Percentiles rank a stretch among this genome's conserved stretches.
phyloP scores from a whole-genome alignment of 306 rosid species.

The Castanospermum australe region DNA sequence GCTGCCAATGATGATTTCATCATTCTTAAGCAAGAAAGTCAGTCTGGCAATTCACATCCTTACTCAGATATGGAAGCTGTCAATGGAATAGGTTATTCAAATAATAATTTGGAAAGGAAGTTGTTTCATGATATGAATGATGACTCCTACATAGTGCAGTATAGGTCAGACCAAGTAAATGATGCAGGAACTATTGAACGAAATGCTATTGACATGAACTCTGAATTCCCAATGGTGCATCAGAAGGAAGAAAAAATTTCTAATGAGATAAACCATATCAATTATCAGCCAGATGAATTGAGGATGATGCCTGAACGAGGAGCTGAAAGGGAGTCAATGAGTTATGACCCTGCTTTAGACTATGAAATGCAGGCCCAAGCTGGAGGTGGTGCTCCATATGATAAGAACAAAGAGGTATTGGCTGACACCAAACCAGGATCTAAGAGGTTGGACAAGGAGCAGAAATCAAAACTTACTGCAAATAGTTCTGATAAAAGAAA shows the following conservation, averaged over 20 bases:
- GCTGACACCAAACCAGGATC: constrained; percentile 51
- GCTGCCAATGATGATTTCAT: constrained; percentile 66
- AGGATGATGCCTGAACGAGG: constrained; percentile 83
- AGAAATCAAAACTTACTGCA: constrained; percentile 55
- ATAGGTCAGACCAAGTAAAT: constrained; percentile 56
- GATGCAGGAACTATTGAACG: constrained; percentile 54
- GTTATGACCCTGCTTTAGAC: constrained; percentile 86
- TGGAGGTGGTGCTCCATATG: constrained; percentile 33
- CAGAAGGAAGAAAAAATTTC: constrained; percentile 49
- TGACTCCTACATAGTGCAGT: constrained; percentile 78
- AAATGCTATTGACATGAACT: constrained; percentile 80
- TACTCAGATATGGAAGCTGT: constrained; percentile 51
- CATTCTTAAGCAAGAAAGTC: constrained; percentile 50
- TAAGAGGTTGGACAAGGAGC: constrained; percentile 62
- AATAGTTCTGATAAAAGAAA: constrained; percentile 59
- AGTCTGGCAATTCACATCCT: constrained; percentile 38
- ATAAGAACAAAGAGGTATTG: constrained; percentile 52
- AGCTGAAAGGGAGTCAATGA: constrained; percentile 58
- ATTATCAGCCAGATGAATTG: constrained; percentile 79
- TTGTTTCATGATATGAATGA: constrained; percentile 58
- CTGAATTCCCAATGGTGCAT: constrained; percentile 59
- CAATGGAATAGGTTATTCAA: constrained; percentile 52
- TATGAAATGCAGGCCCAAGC: constrained; percentile 73
- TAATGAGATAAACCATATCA: constrained; percentile 36
- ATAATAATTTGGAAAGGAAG: constrained; percentile 53